Evolutionary conservation across 108 stramenopile species (phyloP), one percentile per base, ranked within the genome.

Genomic region (Schizochytrium sp.): DNA sequence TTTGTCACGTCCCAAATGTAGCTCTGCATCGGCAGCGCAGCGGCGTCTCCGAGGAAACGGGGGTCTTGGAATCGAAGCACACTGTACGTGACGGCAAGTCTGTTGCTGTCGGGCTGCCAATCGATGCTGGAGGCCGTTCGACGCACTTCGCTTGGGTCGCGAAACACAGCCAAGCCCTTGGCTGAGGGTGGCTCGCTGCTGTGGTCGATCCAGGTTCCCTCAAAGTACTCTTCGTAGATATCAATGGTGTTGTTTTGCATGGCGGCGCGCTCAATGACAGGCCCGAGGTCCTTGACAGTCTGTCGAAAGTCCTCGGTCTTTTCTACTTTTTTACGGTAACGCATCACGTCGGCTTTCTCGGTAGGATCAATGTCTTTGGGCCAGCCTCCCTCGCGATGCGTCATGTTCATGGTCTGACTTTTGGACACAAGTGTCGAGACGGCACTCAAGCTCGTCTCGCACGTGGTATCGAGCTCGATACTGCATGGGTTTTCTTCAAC

Each of bases 1-100:
- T 96, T 96, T 60, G 93, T 91, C 10, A 96, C 94, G 87, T 96
- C 96, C 97, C 97, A 97, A 45, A 97, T 94, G 91, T 96, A 97
- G 6, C 93, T 92, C 92, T 95, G 90, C 53, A 91, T 88, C 12
- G 93, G 91, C 4, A 60, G 91, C 12, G 44, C 72, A 5, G 34
- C 57, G 72, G 43, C 14, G 21, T 94, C 91, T 43, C 91, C 88
- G 88, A 89, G 90, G 63, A 95, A 93, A 5, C 95, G 91, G 87
- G 94, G 87, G 72, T 96, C 95, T 92, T 97, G 97, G 89, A 97
- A 97, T 88, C 93, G 93, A 45, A 95, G 91, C 29, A 95, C 93
- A 44, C 93, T 89, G 89, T 97, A 97, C 5, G 96, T 94, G 23
- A 96, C 97, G 5, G 97, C 97, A 43, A 97, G 92, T 89, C 95